Evolutionary conservation across 129 eudicot species (phyloP).

Genomic region (Helichrysum umbraculigerum): DNA sequence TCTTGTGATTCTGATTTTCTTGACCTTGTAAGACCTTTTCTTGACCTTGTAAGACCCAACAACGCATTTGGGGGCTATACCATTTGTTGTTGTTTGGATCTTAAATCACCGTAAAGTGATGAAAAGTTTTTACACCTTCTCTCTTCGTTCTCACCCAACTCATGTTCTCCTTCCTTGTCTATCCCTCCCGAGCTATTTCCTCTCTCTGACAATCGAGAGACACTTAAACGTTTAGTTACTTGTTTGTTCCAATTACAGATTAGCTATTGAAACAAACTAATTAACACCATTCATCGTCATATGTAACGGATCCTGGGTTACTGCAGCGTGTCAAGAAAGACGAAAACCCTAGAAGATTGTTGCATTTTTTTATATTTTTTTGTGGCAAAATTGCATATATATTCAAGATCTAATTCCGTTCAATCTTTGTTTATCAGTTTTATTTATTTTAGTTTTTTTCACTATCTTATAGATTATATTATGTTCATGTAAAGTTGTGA

Average conservation of each 20-base stretch:
- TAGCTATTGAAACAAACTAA: not conserved
- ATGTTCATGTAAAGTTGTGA: conserved; percentile 14
- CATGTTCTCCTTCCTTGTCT: conserved; percentile 88
- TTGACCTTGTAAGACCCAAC: conserved; percentile 95
- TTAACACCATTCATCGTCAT: not conserved
- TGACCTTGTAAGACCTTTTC: conserved; percentile 99
- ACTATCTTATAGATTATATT: not conserved
- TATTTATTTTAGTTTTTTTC: not conserved
- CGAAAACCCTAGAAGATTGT: conserved; percentile 23
- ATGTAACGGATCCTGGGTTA: not conserved
- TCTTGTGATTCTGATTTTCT: conserved; percentile 39
- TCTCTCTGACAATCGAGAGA: not conserved
- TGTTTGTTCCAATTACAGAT: not conserved
- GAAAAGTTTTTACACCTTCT: not conserved
- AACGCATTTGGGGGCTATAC: not conserved
- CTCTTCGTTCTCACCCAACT: conserved; percentile 52
- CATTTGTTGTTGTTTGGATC: conserved; percentile 20
- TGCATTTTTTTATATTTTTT: too few species aligned
- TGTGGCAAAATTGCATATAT: too few species aligned
- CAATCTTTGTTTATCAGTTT: not conserved
- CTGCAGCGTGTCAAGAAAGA: not conserved
- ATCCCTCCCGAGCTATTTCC: conserved; percentile 92
- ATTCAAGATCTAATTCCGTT: conserved; percentile 22
- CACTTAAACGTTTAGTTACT: not conserved
- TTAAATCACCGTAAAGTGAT: conserved; percentile 20